Evolutionary conservation across 2,329 filamentous ascomycete genomes (phyloP).

Genomic region (Sclerotinia nivalis): DNA sequence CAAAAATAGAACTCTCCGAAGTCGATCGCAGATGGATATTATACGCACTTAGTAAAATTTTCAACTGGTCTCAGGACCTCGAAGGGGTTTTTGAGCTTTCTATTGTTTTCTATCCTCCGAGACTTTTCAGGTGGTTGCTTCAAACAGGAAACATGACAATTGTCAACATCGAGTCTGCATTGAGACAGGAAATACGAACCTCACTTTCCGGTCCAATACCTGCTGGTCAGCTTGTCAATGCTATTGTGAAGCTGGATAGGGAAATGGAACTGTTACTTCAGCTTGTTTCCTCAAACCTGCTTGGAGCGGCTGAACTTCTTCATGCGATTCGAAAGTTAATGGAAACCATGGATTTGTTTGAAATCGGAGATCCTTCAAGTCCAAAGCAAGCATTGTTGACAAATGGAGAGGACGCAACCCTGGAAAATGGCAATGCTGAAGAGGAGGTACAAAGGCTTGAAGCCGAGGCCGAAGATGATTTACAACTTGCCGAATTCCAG

Average conservation of each 20-base stretch:
- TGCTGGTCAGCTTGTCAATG: slow-evolving; percentile 61
- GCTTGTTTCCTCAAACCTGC: slow-evolving; percentile 64
- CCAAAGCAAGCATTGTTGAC: slow-evolving; percentile 36
- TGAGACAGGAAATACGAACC: slow-evolving; percentile 51
- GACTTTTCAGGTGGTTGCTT: slow-evolving; percentile 59
- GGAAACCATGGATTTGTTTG: slow-evolving; percentile 63
- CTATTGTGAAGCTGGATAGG: slow-evolving; percentile 65
- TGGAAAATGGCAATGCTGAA: slow-evolving; percentile 32
- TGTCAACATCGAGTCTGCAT: slow-evolving; percentile 59
- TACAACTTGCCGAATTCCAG: slow-evolving; percentile 67
- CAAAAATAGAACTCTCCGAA: slow-evolving; percentile 49
- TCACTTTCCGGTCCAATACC: slow-evolving; percentile 44
- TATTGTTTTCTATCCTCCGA: slow-evolving; percentile 50
- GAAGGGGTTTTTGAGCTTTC: slow-evolving; percentile 37
- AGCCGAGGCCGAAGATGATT: slow-evolving; percentile 62
- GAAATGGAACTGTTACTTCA: slow-evolving; percentile 66
- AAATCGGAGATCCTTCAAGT: slow-evolving; percentile 31
- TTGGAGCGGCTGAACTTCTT: slow-evolving; percentile 66
- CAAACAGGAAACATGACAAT: slow-evolving; percentile 61
- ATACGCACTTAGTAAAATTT: slow-evolving; percentile 52
- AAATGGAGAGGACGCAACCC: slow-evolving; percentile 29
- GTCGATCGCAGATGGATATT: slow-evolving; percentile 67
- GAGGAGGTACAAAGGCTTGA: slow-evolving; percentile 53
- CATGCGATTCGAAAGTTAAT: slow-evolving; percentile 66
- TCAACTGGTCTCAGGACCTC: slow-evolving; percentile 38